A percentile compares a stretch with the other conserved stretches of the same genome.
Evolutionary conservation across 2,329 filamentous ascomycete genomes (phyloP).

Genomic region (Sphaceloma murrayae): DNA sequence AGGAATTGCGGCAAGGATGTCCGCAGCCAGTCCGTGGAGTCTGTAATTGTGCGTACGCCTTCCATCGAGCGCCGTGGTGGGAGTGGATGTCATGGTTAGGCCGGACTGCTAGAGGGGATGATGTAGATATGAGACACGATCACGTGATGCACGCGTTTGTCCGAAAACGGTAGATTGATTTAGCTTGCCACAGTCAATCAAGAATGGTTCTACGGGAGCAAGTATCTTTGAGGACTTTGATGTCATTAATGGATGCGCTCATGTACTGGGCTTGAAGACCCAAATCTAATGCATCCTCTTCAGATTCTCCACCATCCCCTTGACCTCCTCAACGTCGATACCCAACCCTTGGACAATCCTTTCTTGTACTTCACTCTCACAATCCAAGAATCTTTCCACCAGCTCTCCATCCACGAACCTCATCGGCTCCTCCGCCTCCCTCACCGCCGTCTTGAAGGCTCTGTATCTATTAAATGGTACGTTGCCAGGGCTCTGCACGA

Average conservation of each 20-base stretch:
- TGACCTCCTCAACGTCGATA: slow-evolving; percentile 49
- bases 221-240: no score
- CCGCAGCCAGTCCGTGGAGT: slow-evolving; percentile 75
- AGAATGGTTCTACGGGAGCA: no score
- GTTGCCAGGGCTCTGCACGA: slow-evolving; percentile 59
- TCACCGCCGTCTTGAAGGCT: slow-evolving; percentile 65
- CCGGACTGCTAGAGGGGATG: no score
- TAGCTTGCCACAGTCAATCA: no score
- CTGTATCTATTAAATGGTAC: slow-evolving; percentile 71
- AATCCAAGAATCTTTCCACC: slow-evolving; percentile 72
- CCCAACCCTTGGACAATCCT: slow-evolving; percentile 43
- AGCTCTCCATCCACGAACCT: slow-evolving; percentile 90
- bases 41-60: slow-evolving; percentile 39
- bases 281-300: slow-evolving; percentile 39
- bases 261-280: neutral
- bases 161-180: slow-evolving; percentile 12
- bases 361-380: slow-evolving; percentile 50
- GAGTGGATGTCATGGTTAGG: no score
- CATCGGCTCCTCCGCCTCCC: slow-evolving; percentile 64
- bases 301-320: slow-evolving; percentile 50
- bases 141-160: slow-evolving; percentile 5
- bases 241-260: no score
- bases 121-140: slow-evolving; percentile 1
- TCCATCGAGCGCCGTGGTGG: slow-evolving; percentile 1
- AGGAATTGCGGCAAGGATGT: slow-evolving; percentile 59